Percentiles rank a stretch among this genome's conserved stretches.
phyloP scores from a whole-genome alignment of 2,329 filamentous ascomycete genomes.

The Clarireedia monteithiana region DNA sequence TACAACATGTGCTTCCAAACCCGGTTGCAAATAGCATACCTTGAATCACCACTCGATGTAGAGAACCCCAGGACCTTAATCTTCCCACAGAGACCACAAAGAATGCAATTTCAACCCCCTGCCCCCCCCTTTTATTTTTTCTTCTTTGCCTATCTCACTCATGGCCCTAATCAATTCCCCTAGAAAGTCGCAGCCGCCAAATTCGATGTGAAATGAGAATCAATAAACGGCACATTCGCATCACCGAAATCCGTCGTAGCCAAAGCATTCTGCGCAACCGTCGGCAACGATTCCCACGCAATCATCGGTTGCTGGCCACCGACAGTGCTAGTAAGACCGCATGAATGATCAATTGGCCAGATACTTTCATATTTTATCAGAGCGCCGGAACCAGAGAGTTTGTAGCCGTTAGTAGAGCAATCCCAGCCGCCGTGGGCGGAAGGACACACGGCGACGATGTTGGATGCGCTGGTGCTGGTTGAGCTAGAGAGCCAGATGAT shows the following conservation, averaged over 20 bases:
- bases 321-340: constrained; percentile 30
- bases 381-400: constrained; percentile 35
- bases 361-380: constrained; percentile 41
- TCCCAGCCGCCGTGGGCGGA: constrained; percentile 43
- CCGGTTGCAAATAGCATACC: no score
- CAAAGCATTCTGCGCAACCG: constrained; percentile 31
- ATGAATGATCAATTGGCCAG: constrained; percentile 39
- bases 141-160: no score
- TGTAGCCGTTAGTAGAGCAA: constrained; percentile 33
- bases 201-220: constrained; percentile 31
- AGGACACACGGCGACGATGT: constrained; percentile 42
- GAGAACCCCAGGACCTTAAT: no score
- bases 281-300: constrained; percentile 37
- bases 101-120: no score
- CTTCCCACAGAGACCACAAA: no score
- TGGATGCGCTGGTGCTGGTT: constrained; percentile 24
- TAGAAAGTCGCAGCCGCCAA: constrained; percentile 24
- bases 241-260: constrained; percentile 33
- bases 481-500: constrained; percentile 41
- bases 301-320: constrained; percentile 35
- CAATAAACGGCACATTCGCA: constrained; percentile 36
- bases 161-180: not conserved
- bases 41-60: no score
- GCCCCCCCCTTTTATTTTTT: no score
- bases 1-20: no score